These are phyloP conservation scores for Filobasidium floriforme DNA, from an alignment of 768 basidiomycete genomes.

Conservation along the genomic window DNA sequence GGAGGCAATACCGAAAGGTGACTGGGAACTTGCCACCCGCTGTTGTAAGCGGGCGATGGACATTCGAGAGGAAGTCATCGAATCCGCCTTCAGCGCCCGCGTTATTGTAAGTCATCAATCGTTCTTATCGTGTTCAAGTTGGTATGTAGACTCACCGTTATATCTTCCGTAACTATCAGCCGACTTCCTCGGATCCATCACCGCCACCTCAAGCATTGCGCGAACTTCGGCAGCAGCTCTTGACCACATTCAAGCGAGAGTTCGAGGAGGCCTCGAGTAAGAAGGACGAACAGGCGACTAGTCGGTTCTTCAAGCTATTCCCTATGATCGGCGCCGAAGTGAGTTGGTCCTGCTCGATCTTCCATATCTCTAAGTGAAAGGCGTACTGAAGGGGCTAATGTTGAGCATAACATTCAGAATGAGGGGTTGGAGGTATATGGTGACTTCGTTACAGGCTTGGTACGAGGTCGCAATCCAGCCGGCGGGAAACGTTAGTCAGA, in stretches of 20 bases:
- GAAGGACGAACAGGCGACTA: slow-evolving; percentile 76
- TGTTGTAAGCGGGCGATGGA: slow-evolving; percentile 87
- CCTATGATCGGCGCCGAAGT: slow-evolving; percentile 86
- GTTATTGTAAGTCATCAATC: slow-evolving; percentile 62
- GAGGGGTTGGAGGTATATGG: slow-evolving; percentile 90
- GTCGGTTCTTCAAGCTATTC: slow-evolving; percentile 93
- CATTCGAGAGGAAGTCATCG: slow-evolving; percentile 66
- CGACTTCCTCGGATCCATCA: slow-evolving; percentile 76
- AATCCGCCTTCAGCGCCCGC: slow-evolving; percentile 74
- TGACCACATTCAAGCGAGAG: slow-evolving; percentile 66
- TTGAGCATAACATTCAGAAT: slow-evolving; percentile 30
- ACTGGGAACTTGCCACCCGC: slow-evolving; percentile 92
- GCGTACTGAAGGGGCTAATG: not conserved
- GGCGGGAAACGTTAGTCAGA: slow-evolving; percentile 66
- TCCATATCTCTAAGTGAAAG: not conserved
- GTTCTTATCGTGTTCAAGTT: not conserved
- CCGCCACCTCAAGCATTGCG: slow-evolving; percentile 79
- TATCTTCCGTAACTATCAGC: slow-evolving; percentile 51
- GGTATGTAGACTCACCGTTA: not conserved
- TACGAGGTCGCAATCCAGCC: slow-evolving; percentile 66
- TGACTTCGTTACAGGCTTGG: slow-evolving; percentile 82
- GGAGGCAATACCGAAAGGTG: slow-evolving; percentile 63
- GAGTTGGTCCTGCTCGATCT: not conserved
- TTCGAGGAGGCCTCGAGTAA: slow-evolving; percentile 74
- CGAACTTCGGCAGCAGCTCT: slow-evolving; percentile 62